Conservation (phyloP, 2,329 filamentous ascomycete species). For the Fusarium longipes region DNA sequence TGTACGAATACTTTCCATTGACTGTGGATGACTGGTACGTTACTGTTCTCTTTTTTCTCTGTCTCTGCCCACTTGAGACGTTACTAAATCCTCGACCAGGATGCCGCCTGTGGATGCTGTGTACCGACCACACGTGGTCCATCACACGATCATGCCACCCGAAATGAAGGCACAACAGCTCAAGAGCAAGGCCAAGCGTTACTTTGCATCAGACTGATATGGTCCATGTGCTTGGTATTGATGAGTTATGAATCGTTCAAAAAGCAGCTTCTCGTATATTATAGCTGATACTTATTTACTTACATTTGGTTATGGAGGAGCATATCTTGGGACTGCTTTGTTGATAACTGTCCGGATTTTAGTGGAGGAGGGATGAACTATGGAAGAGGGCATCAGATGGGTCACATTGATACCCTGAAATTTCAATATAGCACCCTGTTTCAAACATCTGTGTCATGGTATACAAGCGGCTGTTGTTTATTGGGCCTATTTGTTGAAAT, state of each 20-base stretch:
- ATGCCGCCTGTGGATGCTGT: constrained; percentile 91
- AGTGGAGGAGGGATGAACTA: constrained; percentile 9
- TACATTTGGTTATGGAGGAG: constrained; percentile 2
- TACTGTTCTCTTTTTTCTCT: constrained; percentile 2
- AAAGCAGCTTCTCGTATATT: constrained; percentile 35
- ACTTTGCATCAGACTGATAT: constrained; percentile 72
- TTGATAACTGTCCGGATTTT: constrained; percentile 4
- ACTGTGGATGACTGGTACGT: constrained; percentile 85
- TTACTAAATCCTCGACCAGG: constrained; percentile 54
- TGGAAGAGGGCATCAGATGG: constrained; percentile 24
- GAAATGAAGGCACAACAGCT: constrained; percentile 77
- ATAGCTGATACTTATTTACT: constrained; percentile 3
- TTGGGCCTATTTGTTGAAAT: background rate
- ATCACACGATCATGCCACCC: constrained; percentile 80
- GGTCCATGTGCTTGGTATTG: constrained; percentile 1
- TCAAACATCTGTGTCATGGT: background rate
- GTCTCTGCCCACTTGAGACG: background rate
- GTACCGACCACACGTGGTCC: constrained; percentile 91
- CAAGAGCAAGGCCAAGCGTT: constrained; percentile 74
- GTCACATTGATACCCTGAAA: constrained; percentile 38
- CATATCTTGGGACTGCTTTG: constrained; percentile 18
- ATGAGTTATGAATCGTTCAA: constrained; percentile 42
- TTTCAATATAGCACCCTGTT: constrained; percentile 20
- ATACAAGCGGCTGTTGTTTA: background rate
- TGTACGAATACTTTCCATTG: constrained; percentile 96